Base-by-base conservation (phyloP, 2,329 filamentous ascomycete genomes). In the Monilinia aucupariae region DNA sequence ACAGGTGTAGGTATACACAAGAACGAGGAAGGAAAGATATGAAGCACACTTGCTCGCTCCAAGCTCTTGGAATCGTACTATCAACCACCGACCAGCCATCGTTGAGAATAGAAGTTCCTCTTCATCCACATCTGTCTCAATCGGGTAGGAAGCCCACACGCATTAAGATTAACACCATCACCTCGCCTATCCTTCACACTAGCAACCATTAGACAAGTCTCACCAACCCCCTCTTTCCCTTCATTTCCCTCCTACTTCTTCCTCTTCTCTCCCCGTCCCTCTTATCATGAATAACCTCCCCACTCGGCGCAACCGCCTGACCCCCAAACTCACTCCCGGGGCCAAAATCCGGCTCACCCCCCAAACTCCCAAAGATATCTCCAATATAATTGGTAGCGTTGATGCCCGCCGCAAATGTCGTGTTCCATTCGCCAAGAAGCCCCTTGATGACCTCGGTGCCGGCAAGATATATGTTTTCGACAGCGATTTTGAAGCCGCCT, bases 281-380 rank as follows among this genome's bases (percentile, higher is more conserved):
- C 59, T 61, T 61, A 2, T 48, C 30, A 27, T 55, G 3, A n/a
- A 55, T 55, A 15, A 27, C 9, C 25, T 43, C n/a, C 3, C 41
- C 52, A 13, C 47, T 17, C 13, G 27, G 30, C n/a, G 22, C 32
- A 6, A 48, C 43, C 34, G 37, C 13, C 43, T 62, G 32, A 22
- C 60, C 60, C 7, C 54, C 61, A 25, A 59, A 63, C 27, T 59
- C 47, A 50, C 61, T 59, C 45, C 62, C 62, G 10, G 79, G 79
- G 0, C 86, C 87, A 72, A 88, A 89, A 70, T 88, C 83, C 0
- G 86, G 85, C 48, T 75, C 71, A 1, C 85, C 86, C 2, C 86
- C 86, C 8, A 90, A 75, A 10, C 81, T 85, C 17, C 85, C 87
- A 67, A 89, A 86, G 60, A 90, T 85, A 70, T 89, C 86, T 10